Conservation (phyloP, 2,329 filamentous ascomycete genomes). For the Aspergillus awamori region DNA sequence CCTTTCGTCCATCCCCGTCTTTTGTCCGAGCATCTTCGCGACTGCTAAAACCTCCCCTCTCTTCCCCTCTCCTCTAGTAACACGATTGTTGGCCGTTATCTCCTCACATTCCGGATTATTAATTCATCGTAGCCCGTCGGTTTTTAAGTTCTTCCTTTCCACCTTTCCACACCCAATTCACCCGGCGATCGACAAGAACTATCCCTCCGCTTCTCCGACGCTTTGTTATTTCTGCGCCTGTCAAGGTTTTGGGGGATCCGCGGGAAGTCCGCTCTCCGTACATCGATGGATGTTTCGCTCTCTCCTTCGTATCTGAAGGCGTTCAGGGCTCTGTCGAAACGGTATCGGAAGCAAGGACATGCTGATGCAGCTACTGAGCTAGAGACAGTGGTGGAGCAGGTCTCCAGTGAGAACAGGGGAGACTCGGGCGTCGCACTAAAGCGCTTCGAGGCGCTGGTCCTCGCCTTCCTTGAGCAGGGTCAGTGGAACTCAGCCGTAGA, state of each 20-base stretch:
- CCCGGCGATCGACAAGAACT: background rate
- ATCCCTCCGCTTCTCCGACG: background rate
- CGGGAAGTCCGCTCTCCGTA: background rate
- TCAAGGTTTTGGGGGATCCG: background rate
- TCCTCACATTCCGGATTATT: background rate
- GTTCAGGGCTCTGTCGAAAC: background rate
- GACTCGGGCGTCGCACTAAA: background rate
- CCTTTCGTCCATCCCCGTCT: too few species aligned
- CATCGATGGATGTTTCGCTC: background rate
- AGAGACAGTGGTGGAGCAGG: background rate
- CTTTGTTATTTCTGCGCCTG: background rate
- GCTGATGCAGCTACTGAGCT: background rate
- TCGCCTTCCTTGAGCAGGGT: conserved; percentile 5
- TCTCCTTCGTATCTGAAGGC: background rate
- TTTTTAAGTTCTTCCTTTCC: background rate
- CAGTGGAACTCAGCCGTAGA: conserved; percentile 13
- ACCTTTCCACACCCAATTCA: background rate
- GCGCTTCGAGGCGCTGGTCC: conserved; percentile 7
- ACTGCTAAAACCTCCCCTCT: background rate
- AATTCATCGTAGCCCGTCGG: background rate
- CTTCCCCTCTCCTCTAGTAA: background rate
- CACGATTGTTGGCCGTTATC: background rate
- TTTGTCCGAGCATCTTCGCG: too few species aligned
- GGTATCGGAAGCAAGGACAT: background rate
- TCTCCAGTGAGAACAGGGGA: background rate